These are phyloP conservation scores for Trichoderma orchidacearum DNA, from an alignment of 495 filamentous ascomycete genomes.

Conservation along the genomic window DNA sequence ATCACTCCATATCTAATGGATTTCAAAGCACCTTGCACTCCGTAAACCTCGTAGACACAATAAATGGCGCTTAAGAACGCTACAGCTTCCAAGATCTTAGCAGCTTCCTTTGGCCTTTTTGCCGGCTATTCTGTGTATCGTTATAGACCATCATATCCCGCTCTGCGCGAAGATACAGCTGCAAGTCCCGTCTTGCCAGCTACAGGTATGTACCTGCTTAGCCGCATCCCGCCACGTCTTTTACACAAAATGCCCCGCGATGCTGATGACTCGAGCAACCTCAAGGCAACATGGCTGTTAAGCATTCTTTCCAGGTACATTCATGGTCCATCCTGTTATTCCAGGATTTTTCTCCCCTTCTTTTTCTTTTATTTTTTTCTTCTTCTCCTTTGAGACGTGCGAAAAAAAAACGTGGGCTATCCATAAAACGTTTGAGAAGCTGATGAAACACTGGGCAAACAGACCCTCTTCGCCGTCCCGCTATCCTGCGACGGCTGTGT, in stretches of 20 bases:
- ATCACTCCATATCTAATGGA: background rate
- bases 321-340: no score
- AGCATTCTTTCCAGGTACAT: constrained; percentile 16
- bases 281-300: constrained; percentile 13
- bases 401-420: background rate
- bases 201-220: background rate
- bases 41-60: background rate
- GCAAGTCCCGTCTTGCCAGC: background rate
- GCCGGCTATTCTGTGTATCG: background rate
- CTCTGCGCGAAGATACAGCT: background rate
- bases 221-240: background rate
- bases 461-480: constrained; percentile 92
- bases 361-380: background rate
- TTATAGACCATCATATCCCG: background rate
- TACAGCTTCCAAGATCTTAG: background rate
- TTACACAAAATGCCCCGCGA: background rate
- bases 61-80: background rate
- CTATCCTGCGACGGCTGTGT: constrained; percentile 83
- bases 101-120: background rate
- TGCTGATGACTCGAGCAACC: background rate
- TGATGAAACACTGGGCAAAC: constrained; percentile 11
- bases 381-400: background rate
- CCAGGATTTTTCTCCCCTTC: background rate
- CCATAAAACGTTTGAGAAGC: constrained; percentile 2
- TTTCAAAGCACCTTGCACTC: background rate